phyloP scores from a whole-genome alignment of 495 filamentous ascomycete genomes.

The Penicillium manginii region DNA sequence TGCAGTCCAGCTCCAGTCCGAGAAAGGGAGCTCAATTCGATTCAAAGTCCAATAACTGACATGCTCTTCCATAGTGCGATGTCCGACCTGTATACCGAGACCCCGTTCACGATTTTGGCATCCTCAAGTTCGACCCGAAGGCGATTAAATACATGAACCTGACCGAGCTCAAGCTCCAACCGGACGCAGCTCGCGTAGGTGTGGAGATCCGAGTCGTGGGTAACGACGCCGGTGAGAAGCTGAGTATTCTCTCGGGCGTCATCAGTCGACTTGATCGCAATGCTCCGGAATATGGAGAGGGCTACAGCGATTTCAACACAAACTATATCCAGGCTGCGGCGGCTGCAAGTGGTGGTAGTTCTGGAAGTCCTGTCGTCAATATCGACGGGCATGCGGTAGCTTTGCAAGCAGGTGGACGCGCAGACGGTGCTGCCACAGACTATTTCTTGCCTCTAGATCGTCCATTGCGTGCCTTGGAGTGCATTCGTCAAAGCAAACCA shows the following conservation, averaged over 20 bases:
- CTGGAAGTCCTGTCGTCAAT: conserved; percentile 95
- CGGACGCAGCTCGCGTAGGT: conserved; percentile 88
- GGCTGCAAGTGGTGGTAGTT: conserved; percentile 93
- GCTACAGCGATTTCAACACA: conserved; percentile 99
- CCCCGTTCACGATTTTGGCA: conserved; percentile 97
- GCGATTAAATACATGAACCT: conserved; percentile 96
- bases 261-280: conserved; percentile 96
- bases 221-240: conserved; percentile 98
- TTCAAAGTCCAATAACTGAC: conserved; percentile 1
- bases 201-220: conserved; percentile 95
- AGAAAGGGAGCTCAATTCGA: background rate
- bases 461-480: conserved; percentile 81
- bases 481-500: conserved; percentile 72
- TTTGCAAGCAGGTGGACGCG: conserved; percentile 90
- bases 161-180: conserved; percentile 74
- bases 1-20: background rate
- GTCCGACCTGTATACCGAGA: conserved; percentile 98
- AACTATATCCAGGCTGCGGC: conserved; percentile 99
- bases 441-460: conserved; percentile 96
- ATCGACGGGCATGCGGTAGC: conserved; percentile 92
- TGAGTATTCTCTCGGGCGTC: conserved; percentile 96
- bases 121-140: conserved; percentile 92
- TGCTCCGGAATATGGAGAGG: conserved; percentile 96
- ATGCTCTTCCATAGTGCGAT: conserved; percentile 65
- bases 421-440: conserved; percentile 94